phyloP scores from a whole-genome alignment of 1,139 yeast species.

The Saccharomycopsis phalli region DNA sequence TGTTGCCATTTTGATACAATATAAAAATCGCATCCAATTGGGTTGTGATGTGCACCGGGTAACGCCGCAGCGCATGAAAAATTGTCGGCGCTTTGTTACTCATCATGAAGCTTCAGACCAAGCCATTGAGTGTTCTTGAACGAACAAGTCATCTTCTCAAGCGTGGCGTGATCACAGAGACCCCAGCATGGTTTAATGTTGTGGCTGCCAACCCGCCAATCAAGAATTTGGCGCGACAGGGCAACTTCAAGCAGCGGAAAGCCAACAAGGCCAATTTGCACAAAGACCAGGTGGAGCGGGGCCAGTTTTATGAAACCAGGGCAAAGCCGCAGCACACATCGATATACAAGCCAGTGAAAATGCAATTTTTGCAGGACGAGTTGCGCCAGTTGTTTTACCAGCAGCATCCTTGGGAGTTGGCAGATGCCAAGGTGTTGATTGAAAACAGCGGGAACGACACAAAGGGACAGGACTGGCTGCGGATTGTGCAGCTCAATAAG shows the following conservation, averaged over 20 bases:
- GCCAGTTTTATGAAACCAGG: slow-evolving; percentile 46
- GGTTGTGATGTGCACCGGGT: slow-evolving; percentile 2
- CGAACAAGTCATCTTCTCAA: slow-evolving; percentile 65
- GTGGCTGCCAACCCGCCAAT: slow-evolving; percentile 76
- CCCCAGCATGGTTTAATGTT: slow-evolving; percentile 84
- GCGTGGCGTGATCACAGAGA: slow-evolving; percentile 53
- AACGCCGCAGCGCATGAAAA: not conserved
- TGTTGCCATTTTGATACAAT: slow-evolving; percentile 19
- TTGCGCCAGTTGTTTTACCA: slow-evolving; percentile 72
- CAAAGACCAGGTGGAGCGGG: slow-evolving; percentile 19
- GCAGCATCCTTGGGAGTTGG: slow-evolving; percentile 97
- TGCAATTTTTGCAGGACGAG: slow-evolving; percentile 72
- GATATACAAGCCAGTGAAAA: slow-evolving; percentile 49
- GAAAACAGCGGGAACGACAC: slow-evolving; percentile 62
- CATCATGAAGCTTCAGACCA: slow-evolving; percentile 56
- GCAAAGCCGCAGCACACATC: slow-evolving; percentile 28
- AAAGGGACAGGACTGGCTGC: slow-evolving; percentile 61
- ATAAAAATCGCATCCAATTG: not conserved
- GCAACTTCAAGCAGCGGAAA: slow-evolving; percentile 30
- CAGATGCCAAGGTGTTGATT: slow-evolving; percentile 80
- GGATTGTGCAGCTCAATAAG: slow-evolving; percentile 60
- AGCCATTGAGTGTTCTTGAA: slow-evolving; percentile 65
- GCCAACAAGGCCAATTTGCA: slow-evolving; percentile 20
- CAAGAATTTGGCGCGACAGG: slow-evolving; percentile 42
- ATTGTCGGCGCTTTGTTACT: not conserved